phyloP scores from a whole-genome alignment of 257 asterid genomes.

The Plantago ovata region DNA sequence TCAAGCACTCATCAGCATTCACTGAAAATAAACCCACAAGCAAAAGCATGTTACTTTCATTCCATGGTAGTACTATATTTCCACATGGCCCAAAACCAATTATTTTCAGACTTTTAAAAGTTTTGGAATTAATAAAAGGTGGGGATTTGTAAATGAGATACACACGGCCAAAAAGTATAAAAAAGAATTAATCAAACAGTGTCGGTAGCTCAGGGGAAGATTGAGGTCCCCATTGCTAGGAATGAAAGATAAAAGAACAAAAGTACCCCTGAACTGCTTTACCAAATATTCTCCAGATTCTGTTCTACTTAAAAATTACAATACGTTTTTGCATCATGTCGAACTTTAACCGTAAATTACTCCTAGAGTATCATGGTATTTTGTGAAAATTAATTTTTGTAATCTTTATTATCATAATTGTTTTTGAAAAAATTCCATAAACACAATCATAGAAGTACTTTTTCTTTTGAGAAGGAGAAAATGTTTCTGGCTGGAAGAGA shows the following conservation, averaged over 20 bases:
- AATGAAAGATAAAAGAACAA: conserved; percentile 23
- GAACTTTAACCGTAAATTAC: too few relatives aligned
- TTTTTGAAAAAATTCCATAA: too few relatives aligned
- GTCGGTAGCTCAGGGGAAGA: conserved; percentile 30
- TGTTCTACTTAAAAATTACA: too few relatives aligned
- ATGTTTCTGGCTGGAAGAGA: conserved; percentile 21
- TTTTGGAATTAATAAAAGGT: not conserved
- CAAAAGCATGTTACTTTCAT: not conserved
- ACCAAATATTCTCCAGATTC: too few relatives aligned
- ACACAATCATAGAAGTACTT: conserved; percentile 9
- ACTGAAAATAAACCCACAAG: conserved; percentile 39
- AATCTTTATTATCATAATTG: too few relatives aligned
- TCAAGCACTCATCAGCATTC: conserved; percentile 87
- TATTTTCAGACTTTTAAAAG: not conserved
- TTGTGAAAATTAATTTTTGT: too few relatives aligned
- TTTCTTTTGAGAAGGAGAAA: conserved; percentile 20
- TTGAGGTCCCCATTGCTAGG: conserved; percentile 37
- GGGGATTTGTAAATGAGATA: not conserved
- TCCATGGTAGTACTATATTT: not conserved
- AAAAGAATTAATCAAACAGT: conserved; percentile 18
- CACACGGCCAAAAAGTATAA: not conserved
- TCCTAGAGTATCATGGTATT: too few relatives aligned
- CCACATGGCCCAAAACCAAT: not conserved
- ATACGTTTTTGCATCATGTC: too few relatives aligned
- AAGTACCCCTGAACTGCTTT: conserved; percentile 31